Base-by-base conservation (phyloP, 2,329 filamentous ascomycete species). In the Calycina herbarum region DNA sequence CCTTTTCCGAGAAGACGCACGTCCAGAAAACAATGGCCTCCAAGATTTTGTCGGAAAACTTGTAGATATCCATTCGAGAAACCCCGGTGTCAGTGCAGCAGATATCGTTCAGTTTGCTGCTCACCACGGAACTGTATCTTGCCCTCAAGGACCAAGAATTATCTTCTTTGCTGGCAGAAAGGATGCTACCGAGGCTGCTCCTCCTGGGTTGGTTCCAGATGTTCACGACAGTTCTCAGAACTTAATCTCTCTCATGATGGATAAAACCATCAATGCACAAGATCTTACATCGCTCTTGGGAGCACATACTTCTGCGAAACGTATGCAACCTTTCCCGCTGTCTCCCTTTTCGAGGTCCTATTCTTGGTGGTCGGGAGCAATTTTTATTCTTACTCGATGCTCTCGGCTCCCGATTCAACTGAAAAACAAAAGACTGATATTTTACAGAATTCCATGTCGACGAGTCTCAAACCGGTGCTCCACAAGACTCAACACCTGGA, bases 271-370 rank as follows among this genome's bases (percentile, higher is more conserved):
- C 2, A 62, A 62, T n/a, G 61, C 82, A 1, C 74, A 75, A 33
- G 84, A 85, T 62, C 78, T 86, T 3, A 80, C 82, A 1, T 83
- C 85, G 1, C 79, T 87, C 1, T 70, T 86, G 2, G 85, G 85
- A 62, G 83, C 85, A 0, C 85, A 87, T 73, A 80, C 80, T 2
- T 77, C 79, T 7, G 79, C 81, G 7, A 79, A 77, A 68, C 83
- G 20, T 11, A 24, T 24, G 35, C 6, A 51, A n/a, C n/a, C 5
- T 8, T n/a, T 24, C n/a, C 8, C 20, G 27, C 10, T 11, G 7
- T 24, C 7, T 51, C 45, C 8, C 8, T 11, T 51, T 24, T 51
- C 6, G 5, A 24, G 7, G 31, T 24, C n/a, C n/a, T 24, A 4
- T 24, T 24, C 24, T 24, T 27, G 45, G n/a, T 24, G 45, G 35